Base-by-base conservation (phyloP, 202 grass and related monocot genomes). In the Dendrocalamus latiflorus region DNA sequence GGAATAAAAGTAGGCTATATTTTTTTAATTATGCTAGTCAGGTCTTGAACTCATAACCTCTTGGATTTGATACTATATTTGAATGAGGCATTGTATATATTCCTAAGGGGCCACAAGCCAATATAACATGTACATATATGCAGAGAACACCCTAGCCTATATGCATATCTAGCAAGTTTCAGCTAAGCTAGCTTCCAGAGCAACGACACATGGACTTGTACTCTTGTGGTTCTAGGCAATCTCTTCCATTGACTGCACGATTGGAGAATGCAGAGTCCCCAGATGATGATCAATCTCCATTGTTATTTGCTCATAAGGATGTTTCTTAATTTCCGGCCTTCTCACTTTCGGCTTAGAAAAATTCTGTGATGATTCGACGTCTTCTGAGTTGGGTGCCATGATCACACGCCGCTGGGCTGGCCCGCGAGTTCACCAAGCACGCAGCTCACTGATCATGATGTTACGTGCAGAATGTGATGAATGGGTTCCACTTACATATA, bases 121-220 rank as follows among this genome's bases (percentile, higher is more conserved):
- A n/a, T n/a, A n/a, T n/a, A n/a, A n/a, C n/a, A n/a, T n/a, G n/a
- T n/a, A n/a, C n/a, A n/a, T n/a, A n/a, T n/a, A n/a, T n/a, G n/a
- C n/a, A n/a, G n/a, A n/a, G n/a, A n/a, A n/a, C n/a, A n/a, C n/a
- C n/a, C n/a, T n/a, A n/a, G n/a, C n/a, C n/a, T n/a, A n/a, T n/a
- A n/a, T n/a, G n/a, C n/a, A n/a, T n/a, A n/a, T n/a, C n/a, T n/a
- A n/a, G n/a, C n/a, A n/a, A 22, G 38, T 8, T 45, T 57, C 41
- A 48, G 67, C 66, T 16, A 57, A 18, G 47, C 8, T 33, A 28
- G 62, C 72, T 56, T 61, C 82, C 65, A 18, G 63, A 51, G 78
- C 88, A 61, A 83, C 74, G 74, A 75, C 88, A 83, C 74, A 86
- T 83, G 88, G 39, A 49, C 67, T 83, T 78, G 88, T 78, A 82